Conservation (phyloP, 805 yeast genomes). For the Soucietia sequanensis region DNA sequence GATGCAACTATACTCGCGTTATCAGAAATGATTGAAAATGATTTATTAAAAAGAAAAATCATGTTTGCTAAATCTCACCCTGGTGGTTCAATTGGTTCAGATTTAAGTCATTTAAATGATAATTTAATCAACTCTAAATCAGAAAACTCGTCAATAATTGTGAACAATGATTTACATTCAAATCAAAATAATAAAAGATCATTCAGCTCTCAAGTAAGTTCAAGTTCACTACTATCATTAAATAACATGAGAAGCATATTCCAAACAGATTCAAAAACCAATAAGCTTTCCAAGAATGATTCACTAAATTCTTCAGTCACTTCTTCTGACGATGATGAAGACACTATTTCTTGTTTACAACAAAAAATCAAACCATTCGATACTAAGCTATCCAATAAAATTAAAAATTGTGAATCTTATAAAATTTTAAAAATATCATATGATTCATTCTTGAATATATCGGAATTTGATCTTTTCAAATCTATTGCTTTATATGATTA, state of each 20-base stretch:
- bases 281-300: background rate
- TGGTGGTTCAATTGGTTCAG: conserved; percentile 83
- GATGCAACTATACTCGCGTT: conserved; percentile 78
- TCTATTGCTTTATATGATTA: conserved; percentile 1
- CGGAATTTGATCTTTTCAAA: conserved; percentile 1
- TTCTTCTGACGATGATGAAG: conserved; percentile 1
- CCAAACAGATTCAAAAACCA: background rate
- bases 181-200: background rate
- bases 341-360: background rate
- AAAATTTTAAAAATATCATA: background rate
- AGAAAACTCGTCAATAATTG: background rate
- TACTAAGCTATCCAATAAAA: background rate
- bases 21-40: conserved; percentile 62
- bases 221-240: background rate
- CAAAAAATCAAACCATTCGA: background rate
- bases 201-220: background rate
- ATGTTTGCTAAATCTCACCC: conserved; percentile 78
- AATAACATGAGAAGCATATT: background rate
- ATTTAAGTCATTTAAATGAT: conserved; percentile 35
- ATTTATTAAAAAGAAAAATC: conserved; percentile 49
- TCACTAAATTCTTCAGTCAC: background rate
- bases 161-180: background rate
- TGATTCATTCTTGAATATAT: background rate
- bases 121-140: conserved; percentile 10
- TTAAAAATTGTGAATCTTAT: background rate